A percentile compares a stretch with the other conserved stretches of the same genome.
These are phyloP conservation scores for Benincasa hispida DNA, from an alignment of 306 rosid species.

Conservation along the genomic window DNA sequence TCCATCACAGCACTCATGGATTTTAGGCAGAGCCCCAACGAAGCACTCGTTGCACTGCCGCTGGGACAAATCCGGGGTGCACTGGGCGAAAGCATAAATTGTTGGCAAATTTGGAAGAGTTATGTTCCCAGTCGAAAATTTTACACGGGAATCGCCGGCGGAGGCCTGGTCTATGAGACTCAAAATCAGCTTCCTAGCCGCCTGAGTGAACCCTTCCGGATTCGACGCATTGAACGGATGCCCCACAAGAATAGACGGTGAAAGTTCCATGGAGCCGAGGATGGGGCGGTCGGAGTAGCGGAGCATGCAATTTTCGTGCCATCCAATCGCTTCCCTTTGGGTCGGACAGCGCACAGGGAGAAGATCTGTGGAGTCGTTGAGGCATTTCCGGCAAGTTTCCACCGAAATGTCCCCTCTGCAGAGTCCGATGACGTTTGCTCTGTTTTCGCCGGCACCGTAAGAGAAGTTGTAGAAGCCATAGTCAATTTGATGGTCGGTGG, in stretches of 20 bases:
- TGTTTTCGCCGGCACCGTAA: constrained; percentile 15
- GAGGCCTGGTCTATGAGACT: neutral
- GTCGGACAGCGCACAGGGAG: neutral
- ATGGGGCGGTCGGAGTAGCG: neutral
- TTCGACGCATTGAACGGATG: neutral
- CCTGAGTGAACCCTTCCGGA: neutral
- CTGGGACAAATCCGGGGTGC: constrained; percentile 17
- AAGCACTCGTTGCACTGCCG: constrained; percentile 11
- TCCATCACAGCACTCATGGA: neutral
- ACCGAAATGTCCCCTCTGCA: constrained; percentile 8
- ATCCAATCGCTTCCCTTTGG: neutral
- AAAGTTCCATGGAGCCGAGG: neutral
- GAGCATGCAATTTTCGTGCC: constrained; percentile 1
- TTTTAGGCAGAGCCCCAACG: neutral
- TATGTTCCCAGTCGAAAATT: neutral
- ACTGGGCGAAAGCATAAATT: neutral
- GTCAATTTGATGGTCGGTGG: constrained; percentile 12
- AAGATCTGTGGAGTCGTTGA: neutral
- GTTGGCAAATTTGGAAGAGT: neutral
- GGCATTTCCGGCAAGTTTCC: neutral
- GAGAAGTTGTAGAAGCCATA: constrained; percentile 30
- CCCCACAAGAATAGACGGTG: neutral
- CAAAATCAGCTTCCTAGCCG: neutral
- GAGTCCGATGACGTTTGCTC: constrained; percentile 18
- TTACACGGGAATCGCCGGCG: neutral